Percentiles rank a stretch among this genome's conserved stretches.
Evolutionary conservation across 345 rosid genomes (phyloP).

Genomic region (Arabidopsis arenosa): DNA sequence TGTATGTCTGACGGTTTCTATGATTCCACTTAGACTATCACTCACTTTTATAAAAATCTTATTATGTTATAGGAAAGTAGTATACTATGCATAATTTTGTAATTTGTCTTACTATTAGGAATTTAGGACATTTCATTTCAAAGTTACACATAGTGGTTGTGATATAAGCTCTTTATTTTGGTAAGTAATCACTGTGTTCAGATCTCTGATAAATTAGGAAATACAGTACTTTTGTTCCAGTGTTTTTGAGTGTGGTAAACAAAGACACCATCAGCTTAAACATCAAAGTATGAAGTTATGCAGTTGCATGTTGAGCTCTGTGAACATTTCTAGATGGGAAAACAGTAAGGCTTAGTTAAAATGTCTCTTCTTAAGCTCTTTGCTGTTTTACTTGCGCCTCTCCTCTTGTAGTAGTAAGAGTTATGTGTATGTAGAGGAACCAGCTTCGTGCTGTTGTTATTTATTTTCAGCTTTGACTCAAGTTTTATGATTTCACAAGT

Average conservation of each 20-base stretch:
- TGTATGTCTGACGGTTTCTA: neutral
- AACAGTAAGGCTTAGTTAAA: neutral
- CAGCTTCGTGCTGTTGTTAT: neutral
- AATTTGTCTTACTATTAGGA: neutral
- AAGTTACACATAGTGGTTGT: neutral
- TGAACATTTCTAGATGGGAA: neutral
- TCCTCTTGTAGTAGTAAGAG: neutral
- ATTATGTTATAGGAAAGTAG: neutral
- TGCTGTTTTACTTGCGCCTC: neutral
- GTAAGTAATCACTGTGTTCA: neutral
- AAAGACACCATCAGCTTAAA: too few species aligned
- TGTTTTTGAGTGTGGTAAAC: too few species aligned
- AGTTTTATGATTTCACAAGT: neutral
- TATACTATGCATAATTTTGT: neutral
- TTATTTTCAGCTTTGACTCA: conserved; percentile 3
- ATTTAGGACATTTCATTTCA: neutral
- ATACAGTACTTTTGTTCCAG: neutral
- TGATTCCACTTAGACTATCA: neutral
- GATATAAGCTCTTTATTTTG: neutral
- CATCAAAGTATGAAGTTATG: too few species aligned
- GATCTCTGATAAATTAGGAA: neutral
- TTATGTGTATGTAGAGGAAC: neutral
- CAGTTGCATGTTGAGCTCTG: neutral
- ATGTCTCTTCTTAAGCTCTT: neutral
- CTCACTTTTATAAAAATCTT: neutral